Conservation (phyloP, 1,284 basidiomycete genomes). For the Exobasidium rhododendri region DNA sequence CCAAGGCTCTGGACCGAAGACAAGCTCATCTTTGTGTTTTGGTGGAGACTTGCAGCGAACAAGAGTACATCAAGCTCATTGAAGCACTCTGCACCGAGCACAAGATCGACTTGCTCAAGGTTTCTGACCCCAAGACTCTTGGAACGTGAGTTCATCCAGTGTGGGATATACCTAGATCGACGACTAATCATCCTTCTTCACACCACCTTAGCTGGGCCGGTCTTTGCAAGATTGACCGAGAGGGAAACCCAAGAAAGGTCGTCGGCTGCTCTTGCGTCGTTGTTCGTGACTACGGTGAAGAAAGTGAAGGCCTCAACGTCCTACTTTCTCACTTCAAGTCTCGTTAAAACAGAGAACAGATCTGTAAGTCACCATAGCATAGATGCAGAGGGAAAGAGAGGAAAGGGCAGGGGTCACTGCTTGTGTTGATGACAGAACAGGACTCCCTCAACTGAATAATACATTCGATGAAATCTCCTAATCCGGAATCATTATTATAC, state of each 20-base stretch:
- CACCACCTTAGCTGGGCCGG: no score
- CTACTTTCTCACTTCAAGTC: constrained; percentile 96
- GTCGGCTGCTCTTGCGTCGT: constrained; percentile 74
- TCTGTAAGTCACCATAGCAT: neutral
- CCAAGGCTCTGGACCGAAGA: constrained; percentile 97
- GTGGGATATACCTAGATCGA: no score
- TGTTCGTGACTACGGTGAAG: constrained; percentile 94
- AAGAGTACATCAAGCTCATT: constrained; percentile 99
- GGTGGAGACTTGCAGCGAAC: constrained; percentile 97
- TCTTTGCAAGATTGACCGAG: constrained; percentile 91
- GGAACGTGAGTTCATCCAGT: constrained; percentile 62
- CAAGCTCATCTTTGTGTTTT: constrained; percentile 98
- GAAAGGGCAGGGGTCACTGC: neutral
- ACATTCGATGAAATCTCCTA: constrained; percentile 2
- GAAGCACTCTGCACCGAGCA: constrained; percentile 98
- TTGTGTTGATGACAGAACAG: constrained; percentile 35
- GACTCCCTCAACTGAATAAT: constrained; percentile 47
- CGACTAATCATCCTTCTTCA: constrained; percentile 2
- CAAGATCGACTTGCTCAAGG: constrained; percentile 99
- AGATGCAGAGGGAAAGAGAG: neutral
- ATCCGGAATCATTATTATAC: constrained; percentile 14
- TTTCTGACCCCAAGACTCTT: constrained; percentile 91
- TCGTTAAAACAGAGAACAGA: no score
- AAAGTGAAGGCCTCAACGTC: constrained; percentile 92
- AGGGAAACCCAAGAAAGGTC: constrained; percentile 96